Percentiles rank a stretch among this genome's conserved stretches.
phyloP scores from a whole-genome alignment of 2,329 filamentous ascomycete genomes.

The Penicillium sp. region DNA sequence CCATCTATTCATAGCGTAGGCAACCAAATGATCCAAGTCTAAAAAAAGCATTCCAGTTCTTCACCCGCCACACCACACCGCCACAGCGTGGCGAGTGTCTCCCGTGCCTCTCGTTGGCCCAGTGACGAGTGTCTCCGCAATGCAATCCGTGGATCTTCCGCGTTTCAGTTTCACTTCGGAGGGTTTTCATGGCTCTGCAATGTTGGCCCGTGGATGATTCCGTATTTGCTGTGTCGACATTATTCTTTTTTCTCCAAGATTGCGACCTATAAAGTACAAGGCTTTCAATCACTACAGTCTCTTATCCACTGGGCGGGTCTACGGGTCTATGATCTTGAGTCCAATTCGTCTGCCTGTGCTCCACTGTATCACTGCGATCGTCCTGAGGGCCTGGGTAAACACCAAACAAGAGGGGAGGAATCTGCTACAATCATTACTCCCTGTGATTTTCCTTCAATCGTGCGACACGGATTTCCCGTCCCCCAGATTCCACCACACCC shows the following conservation, averaged over 20 bases:
- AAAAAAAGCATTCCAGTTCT: neutral
- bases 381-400: conserved; percentile 20
- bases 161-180: neutral
- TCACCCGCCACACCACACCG: neutral
- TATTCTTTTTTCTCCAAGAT: neutral
- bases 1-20: too few relatives aligned
- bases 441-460: conserved; percentile 5
- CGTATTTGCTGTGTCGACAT: neutral
- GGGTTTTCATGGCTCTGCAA: too few relatives aligned
- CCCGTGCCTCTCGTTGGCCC: conserved; percentile 17
- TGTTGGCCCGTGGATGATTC: too few relatives aligned
- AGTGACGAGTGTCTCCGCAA: conserved; percentile 7
- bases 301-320: too few relatives aligned
- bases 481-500: neutral
- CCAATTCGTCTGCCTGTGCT: conserved; percentile 18
- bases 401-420: conserved; percentile 13
- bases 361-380: conserved; percentile 21
- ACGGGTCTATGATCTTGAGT: too few relatives aligned
- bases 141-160: neutral
- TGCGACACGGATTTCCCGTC: conserved; percentile 6
- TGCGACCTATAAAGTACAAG: too few relatives aligned
- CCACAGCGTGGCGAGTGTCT: conserved; percentile 3
- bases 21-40: too few relatives aligned
- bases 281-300: too few relatives aligned
- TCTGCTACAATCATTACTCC: conserved; percentile 8